Percentiles rank a stretch among this genome's conserved stretches.
Evolutionary conservation across 2,329 filamentous ascomycete species (phyloP).

Genomic region (Rugonectria rugulosa): DNA sequence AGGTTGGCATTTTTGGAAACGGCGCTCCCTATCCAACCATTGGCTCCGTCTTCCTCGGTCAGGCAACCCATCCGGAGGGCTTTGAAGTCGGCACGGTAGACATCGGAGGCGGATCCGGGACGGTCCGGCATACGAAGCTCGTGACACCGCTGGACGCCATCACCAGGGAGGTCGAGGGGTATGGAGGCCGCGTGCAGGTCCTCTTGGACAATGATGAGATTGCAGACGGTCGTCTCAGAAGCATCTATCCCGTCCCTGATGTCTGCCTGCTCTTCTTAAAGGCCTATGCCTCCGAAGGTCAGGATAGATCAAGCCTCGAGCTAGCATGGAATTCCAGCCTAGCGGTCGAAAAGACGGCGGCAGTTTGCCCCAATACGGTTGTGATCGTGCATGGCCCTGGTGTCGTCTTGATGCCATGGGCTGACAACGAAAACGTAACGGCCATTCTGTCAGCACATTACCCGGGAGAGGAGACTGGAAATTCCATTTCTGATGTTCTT

Average conservation of each 20-base stretch:
- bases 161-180: slow-evolving; percentile 52
- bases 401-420: slow-evolving; percentile 70
- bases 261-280: slow-evolving; percentile 70
- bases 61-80: neutral
- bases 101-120: slow-evolving; percentile 65
- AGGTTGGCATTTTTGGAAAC: slow-evolving; percentile 15
- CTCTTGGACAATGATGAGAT: slow-evolving; percentile 53
- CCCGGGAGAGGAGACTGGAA: slow-evolving; percentile 73
- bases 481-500: slow-evolving; percentile 70
- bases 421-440: slow-evolving; percentile 69
- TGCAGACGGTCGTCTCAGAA: slow-evolving; percentile 45
- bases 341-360: slow-evolving; percentile 66
- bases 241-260: slow-evolving; percentile 60
- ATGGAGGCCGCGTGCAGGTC: slow-evolving; percentile 53
- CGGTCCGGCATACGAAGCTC: slow-evolving; percentile 58
- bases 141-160: slow-evolving; percentile 63
- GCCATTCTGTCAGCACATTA: slow-evolving; percentile 72
- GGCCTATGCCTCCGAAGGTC: slow-evolving; percentile 71
- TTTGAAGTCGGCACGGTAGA: slow-evolving; percentile 48
- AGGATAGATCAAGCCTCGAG: slow-evolving; percentile 58
- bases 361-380: slow-evolving; percentile 67
- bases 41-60: neutral
- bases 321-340: slow-evolving; percentile 6
- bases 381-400: slow-evolving; percentile 74
- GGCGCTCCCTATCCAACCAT: neutral